Evolutionary conservation across 805 yeast species (phyloP), one percentile per base, ranked within the genome.

Genomic region (Candida ficus): DNA sequence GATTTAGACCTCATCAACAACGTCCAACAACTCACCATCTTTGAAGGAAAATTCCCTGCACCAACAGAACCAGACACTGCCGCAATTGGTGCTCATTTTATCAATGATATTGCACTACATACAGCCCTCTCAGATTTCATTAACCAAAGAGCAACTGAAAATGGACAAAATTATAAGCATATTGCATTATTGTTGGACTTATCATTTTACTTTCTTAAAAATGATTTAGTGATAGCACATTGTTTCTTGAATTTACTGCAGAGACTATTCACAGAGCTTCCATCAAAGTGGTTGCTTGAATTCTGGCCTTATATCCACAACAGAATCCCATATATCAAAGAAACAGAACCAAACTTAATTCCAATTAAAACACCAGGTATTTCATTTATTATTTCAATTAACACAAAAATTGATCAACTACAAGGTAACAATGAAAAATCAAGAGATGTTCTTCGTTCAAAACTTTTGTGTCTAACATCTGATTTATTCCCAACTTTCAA

Each of bases 291-390:
- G 50, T 36, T 54, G 2, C 27, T 56, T 9, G 29, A 31, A 10
- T 53, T 56, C 26, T 54, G 56, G 57, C 32, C 49, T 0, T 54
- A 30, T 30, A 39, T 56, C n/a, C 43, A 52, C 3, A 10, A 14
- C 7, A 40, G 60, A 35, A 35, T 30, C 7, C 20, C 32, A 9
- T 28, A 30, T 8, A 14, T 42, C 20, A 26, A 40, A 3, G 26
- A 26, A 6, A 29, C 40, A 11, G 21, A 33, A 19, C 41, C 25
- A 27, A 33, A 16, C 33, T 25, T 13, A 29, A 18, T 17, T 39
- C 36, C 49, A 10, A 35, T 14, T 9, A 53, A 36, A 29, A 41
- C 43, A 5, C 44, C 50, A 5, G 54, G 53, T 13, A 27, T 42
- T 1, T 4, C 43, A 2, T 36, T 49, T 7, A 26, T 50, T 6